Conservation (phyloP, 2,329 filamentous ascomycete species). For the Talaromyces funiculosus region DNA sequence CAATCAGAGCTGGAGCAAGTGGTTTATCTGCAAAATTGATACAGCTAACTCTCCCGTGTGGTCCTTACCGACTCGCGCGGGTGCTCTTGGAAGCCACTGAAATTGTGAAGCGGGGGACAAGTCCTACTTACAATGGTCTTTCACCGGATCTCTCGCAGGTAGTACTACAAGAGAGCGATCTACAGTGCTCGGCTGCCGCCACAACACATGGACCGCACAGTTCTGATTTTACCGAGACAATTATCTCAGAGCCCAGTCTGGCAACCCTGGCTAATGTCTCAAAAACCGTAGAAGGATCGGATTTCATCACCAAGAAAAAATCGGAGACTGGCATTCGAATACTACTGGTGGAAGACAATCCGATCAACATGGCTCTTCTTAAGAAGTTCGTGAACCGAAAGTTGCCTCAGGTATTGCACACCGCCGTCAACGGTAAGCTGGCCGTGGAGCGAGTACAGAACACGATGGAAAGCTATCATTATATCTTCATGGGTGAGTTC, state of each 20-base stretch:
- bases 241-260: background rate
- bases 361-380: background rate
- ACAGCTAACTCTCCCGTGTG: slow-evolving; percentile 14
- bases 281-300: background rate
- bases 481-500: background rate
- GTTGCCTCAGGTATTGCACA: background rate
- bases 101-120: background rate
- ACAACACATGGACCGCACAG: background rate
- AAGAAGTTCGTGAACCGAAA: background rate
- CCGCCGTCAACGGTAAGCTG: background rate
- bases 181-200: background rate
- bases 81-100: background rate
- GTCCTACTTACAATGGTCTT: background rate
- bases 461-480: background rate
- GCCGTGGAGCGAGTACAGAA: background rate
- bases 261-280: background rate
- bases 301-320: background rate
- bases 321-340: background rate
- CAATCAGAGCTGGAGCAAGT: background rate
- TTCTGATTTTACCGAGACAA: background rate
- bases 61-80: slow-evolving; percentile 13
- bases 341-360: background rate
- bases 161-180: background rate
- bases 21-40: background rate
- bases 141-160: background rate